Percentiles rank a stretch among this genome's conserved stretches.
Evolutionary conservation across 257 asterid genomes (phyloP).

Genomic region (Fraxinus quadrangulata): DNA sequence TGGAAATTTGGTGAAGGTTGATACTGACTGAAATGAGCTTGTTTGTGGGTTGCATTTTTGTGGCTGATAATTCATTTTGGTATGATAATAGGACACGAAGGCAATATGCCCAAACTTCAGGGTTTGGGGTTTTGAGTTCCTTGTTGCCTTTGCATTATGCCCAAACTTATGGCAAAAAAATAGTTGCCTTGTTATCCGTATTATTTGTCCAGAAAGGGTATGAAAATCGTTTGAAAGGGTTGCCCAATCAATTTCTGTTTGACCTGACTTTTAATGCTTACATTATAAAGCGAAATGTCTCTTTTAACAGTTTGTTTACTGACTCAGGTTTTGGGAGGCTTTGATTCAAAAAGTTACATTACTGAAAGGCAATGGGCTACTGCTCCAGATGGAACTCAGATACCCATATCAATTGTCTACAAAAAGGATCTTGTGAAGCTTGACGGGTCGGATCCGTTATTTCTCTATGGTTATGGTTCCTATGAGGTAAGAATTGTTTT

Average conservation of each 20-base stretch:
- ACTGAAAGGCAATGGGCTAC: conserved; percentile 94
- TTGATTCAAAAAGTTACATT: conserved; percentile 70
- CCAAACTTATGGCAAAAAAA: neutral
- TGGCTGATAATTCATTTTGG: neutral
- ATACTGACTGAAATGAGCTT: neutral
- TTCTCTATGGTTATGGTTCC: conserved; percentile 95
- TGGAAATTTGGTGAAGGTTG: neutral
- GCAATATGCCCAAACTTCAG: neutral
- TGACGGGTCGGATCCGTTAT: conserved; percentile 84
- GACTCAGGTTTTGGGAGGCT: conserved; percentile 83
- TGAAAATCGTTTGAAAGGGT: neutral
- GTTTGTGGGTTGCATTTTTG: neutral
- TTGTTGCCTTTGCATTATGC: neutral
- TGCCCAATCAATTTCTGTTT: conserved; percentile 11
- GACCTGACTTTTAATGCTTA: neutral
- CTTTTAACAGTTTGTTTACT: conserved; percentile 18
- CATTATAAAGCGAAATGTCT: neutral
- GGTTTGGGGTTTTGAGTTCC: neutral
- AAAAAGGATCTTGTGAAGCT: conserved; percentile 74
- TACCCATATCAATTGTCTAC: conserved; percentile 82
- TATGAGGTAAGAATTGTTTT: conserved; percentile 67
- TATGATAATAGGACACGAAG: neutral
- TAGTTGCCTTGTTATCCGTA: neutral
- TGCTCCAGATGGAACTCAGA: conserved; percentile 76
- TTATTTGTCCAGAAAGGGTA: neutral